These are phyloP conservation scores for Erigeron philadelphicus DNA, from an alignment of 140 eudicot species.

Conservation along the genomic window DNA sequence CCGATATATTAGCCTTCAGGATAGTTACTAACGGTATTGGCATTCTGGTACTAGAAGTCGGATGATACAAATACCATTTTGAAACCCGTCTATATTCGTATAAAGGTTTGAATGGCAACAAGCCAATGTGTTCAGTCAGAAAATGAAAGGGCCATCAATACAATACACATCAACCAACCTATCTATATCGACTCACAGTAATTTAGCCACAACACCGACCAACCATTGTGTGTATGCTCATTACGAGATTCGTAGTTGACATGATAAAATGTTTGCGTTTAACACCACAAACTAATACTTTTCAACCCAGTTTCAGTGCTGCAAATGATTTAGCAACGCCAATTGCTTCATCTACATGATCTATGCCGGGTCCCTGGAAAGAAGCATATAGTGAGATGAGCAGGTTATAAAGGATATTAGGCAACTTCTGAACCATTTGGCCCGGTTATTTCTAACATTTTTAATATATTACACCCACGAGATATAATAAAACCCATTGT, in stretches of 20 bases:
- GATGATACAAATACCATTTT: background rate
- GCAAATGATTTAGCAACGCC: slow-evolving; percentile 73
- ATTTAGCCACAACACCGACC: no score
- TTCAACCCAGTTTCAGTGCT: slow-evolving; percentile 52
- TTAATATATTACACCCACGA: no score
- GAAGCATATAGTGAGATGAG: background rate
- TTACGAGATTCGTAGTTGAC: background rate
- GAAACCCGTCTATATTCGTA: slow-evolving; percentile 3
- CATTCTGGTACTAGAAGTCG: background rate
- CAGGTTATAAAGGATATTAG: background rate
- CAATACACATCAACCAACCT: slow-evolving; percentile 11
- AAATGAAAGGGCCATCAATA: slow-evolving; percentile 8
- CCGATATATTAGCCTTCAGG: no score
- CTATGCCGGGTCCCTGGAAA: slow-evolving; percentile 58
- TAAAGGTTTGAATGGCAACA: slow-evolving; percentile 11
- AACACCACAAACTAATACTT: background rate
- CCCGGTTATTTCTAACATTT: no score
- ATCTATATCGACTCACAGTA: slow-evolving; percentile 12
- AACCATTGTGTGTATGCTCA: background rate
- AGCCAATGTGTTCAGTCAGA: slow-evolving; percentile 13
- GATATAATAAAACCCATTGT: background rate
- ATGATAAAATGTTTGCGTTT: background rate
- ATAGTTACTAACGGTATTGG: no score
- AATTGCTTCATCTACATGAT: slow-evolving; percentile 58
- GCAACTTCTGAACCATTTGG: no score